phyloP scores from a whole-genome alignment of 2,329 filamentous ascomycete species.

The Aspergillus sp. region DNA sequence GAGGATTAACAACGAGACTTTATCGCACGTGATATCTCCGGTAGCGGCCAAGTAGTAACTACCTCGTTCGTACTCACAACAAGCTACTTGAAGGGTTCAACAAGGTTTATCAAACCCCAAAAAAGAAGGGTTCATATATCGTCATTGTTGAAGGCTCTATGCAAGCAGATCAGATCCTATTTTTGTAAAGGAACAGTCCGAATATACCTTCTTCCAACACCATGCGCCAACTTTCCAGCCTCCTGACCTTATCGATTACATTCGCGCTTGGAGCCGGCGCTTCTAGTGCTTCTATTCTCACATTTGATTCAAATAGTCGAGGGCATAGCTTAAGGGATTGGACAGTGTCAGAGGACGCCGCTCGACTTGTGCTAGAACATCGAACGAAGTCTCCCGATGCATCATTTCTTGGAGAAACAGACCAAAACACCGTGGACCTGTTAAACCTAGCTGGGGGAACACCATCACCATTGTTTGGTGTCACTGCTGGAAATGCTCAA shows the following conservation, averaged over 20 bases:
- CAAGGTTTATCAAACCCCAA: too few species aligned
- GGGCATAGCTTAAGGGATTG: slow-evolving; percentile 1
- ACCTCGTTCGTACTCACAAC: too few species aligned
- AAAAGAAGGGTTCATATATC: too few species aligned
- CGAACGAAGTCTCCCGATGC: slow-evolving; percentile 46
- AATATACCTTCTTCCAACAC: slow-evolving; percentile 1
- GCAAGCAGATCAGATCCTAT: too few species aligned
- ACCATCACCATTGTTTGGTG: slow-evolving; percentile 49
- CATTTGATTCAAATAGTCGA: slow-evolving; percentile 16
- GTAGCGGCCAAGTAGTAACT: too few species aligned
- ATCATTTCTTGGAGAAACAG: slow-evolving; percentile 34
- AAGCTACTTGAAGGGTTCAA: too few species aligned
- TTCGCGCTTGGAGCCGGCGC: slow-evolving; percentile 21
- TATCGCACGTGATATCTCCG: too few species aligned
- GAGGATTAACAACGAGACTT: too few species aligned
- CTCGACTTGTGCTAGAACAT: slow-evolving; percentile 39
- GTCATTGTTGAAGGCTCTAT: too few species aligned
- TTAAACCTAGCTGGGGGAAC: slow-evolving; percentile 58
- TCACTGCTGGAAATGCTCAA: slow-evolving; percentile 9
- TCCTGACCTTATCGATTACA: slow-evolving; percentile 22
- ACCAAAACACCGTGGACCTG: slow-evolving; percentile 50
- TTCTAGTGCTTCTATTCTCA: slow-evolving; percentile 29
- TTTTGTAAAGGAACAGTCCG: too few species aligned
- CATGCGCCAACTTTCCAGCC: slow-evolving; percentile 23
- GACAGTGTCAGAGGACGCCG: slow-evolving; percentile 24